phyloP scores from a whole-genome alignment of 306 rosid species.

The Lupinus albus region DNA sequence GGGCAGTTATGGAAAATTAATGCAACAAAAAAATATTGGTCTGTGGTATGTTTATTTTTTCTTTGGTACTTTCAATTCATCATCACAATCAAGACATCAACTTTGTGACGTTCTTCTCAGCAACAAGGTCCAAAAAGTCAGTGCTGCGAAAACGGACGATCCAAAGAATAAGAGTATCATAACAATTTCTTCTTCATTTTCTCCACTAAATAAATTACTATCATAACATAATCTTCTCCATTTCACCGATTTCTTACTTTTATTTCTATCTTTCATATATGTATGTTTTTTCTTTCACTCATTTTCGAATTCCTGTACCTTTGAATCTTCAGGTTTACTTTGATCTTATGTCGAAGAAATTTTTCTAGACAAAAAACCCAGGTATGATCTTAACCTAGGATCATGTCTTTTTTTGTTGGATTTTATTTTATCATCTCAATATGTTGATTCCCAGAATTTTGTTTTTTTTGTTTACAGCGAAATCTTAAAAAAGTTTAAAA shows the following conservation, averaged over 20 bases:
- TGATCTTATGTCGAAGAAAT: slow-evolving; percentile 47
- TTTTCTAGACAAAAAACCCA: slow-evolving; percentile 51
- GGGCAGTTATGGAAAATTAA: no score
- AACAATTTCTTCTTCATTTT: slow-evolving; percentile 41
- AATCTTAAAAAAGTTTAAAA: slow-evolving; percentile 30
- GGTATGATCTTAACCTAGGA: slow-evolving; percentile 35
- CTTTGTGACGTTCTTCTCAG: slow-evolving; percentile 54
- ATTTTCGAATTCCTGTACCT: slow-evolving; percentile 36
- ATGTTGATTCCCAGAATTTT: no score
- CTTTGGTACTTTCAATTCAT: slow-evolving; percentile 32
- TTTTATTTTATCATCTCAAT: neutral
- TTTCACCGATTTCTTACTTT: slow-evolving; percentile 19
- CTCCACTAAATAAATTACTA: slow-evolving; percentile 13
- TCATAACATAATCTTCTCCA: neutral
- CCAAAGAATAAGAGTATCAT: slow-evolving; percentile 44
- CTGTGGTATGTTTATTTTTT: no score
- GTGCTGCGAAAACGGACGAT: slow-evolving; percentile 69
- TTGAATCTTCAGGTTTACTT: slow-evolving; percentile 54
- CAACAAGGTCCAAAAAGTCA: slow-evolving; percentile 69
- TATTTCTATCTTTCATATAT: no score
- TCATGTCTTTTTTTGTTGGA: neutral
- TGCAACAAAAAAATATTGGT: no score
- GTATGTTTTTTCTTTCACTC: slow-evolving; percentile 1
- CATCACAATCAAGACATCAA: slow-evolving; percentile 37
- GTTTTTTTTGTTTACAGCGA: slow-evolving; percentile 30